Percentiles rank a stretch among this genome's conserved stretches.
Conservation (phyloP, 129 eudicot genomes). For the Chrysanthemum makinoi region DNA sequence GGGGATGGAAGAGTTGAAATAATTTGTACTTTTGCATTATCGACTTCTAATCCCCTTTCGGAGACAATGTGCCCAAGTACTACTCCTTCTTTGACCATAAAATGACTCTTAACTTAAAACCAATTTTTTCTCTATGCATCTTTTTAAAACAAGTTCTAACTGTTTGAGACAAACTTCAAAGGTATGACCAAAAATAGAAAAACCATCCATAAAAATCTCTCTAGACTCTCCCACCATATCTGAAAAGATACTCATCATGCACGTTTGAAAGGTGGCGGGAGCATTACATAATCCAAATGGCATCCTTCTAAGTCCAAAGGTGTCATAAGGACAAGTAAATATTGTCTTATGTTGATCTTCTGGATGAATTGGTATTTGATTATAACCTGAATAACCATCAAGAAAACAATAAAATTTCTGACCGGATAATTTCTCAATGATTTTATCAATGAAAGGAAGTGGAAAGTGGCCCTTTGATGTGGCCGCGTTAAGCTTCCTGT, state of each 20-base stretch:
- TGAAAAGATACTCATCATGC: background rate
- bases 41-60: background rate
- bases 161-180: background rate
- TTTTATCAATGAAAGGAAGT: background rate
- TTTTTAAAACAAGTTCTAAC: background rate
- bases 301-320: background rate
- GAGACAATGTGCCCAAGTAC: background rate
- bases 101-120: background rate
- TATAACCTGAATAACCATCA: background rate
- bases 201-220: background rate
- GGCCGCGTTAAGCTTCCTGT: background rate
- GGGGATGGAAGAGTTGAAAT: background rate
- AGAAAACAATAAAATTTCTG: background rate
- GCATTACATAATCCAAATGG: slow-evolving; percentile 3
- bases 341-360: background rate
- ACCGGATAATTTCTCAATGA: background rate
- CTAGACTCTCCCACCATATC: background rate
- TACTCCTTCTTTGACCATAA: background rate
- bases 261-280: background rate
- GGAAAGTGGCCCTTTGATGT: background rate
- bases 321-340: background rate
- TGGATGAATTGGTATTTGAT: background rate
- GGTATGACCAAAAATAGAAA: background rate
- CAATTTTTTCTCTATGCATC: background rate
- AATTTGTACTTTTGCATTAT: background rate